phyloP scores from a whole-genome alignment of 805 yeast genomes.

The Cyberlindnera sargentensis region DNA sequence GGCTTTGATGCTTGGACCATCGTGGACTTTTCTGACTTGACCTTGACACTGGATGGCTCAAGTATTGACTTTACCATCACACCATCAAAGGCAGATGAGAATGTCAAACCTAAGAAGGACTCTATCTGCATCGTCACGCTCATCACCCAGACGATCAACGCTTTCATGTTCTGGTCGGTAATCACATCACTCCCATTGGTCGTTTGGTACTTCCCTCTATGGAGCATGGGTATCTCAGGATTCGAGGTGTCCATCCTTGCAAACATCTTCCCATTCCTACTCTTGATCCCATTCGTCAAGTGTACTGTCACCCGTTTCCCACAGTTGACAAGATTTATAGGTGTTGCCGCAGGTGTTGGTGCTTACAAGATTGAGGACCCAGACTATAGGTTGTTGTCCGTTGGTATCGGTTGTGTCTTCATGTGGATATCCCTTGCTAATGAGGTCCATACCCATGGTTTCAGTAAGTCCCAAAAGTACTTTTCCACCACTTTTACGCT shows the following conservation, averaged over 20 bases:
- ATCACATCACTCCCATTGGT: slow-evolving; percentile 75
- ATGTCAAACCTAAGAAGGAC: slow-evolving; percentile 13
- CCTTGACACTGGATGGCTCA: slow-evolving; percentile 29
- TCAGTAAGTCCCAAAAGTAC: slow-evolving; percentile 17
- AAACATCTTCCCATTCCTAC: slow-evolving; percentile 51
- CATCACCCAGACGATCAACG: slow-evolving; percentile 45
- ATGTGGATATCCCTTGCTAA: slow-evolving; percentile 48
- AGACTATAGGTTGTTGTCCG: slow-evolving; percentile 54
- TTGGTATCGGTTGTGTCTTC: slow-evolving; percentile 62
- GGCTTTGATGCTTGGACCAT: slow-evolving; percentile 78
- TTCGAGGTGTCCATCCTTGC: slow-evolving; percentile 69
- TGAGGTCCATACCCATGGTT: slow-evolving; percentile 23
- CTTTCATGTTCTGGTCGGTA: slow-evolving; percentile 81
- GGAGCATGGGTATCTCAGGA: slow-evolving; percentile 98
- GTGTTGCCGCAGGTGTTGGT: slow-evolving; percentile 65
- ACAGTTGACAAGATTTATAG: slow-evolving; percentile 43
- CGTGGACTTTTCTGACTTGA: slow-evolving; percentile 60
- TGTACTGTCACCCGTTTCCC: slow-evolving; percentile 37
- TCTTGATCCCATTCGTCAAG: slow-evolving; percentile 40
- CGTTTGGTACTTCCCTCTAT: slow-evolving; percentile 95
- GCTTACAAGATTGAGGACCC: slow-evolving; percentile 67
- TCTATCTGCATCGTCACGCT: slow-evolving; percentile 29
- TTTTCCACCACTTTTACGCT: slow-evolving; percentile 49
- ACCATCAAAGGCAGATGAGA: background rate
- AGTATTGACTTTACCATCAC: slow-evolving; percentile 17